Conservation (phyloP, 805 yeast species). For the Candida montana region DNA sequence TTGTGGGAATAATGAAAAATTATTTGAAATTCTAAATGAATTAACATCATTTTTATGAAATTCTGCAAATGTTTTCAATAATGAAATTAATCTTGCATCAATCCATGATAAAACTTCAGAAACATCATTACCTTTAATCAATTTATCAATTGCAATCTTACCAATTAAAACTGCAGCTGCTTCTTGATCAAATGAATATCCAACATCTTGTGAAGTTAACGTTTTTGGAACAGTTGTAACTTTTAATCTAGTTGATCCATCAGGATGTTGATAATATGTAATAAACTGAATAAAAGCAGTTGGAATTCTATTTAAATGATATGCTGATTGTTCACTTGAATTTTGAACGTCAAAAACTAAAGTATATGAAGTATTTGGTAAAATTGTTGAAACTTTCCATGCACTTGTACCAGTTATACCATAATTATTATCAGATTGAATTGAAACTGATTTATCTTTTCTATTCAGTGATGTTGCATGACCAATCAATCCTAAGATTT, state of each 20-base stretch:
- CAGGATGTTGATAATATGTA: slow-evolving; percentile 57
- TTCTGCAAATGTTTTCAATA: slow-evolving; percentile 42
- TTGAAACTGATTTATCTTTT: slow-evolving; percentile 19
- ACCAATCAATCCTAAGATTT: slow-evolving; percentile 57
- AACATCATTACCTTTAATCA: slow-evolving; percentile 27
- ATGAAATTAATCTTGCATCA: slow-evolving; percentile 42
- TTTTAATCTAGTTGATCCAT: slow-evolving; percentile 50
- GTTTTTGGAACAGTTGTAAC: slow-evolving; percentile 54
- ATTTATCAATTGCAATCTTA: slow-evolving; percentile 40
- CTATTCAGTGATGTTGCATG: slow-evolving; percentile 47
- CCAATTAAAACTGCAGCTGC: slow-evolving; percentile 61
- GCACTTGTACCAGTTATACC: slow-evolving; percentile 52
- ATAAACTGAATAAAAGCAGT: slow-evolving; percentile 46
- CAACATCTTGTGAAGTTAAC: slow-evolving; percentile 37
- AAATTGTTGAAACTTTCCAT: slow-evolving; percentile 54
- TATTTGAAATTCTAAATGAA: slow-evolving; percentile 45
- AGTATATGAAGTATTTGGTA: slow-evolving; percentile 56
- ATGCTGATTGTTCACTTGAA: slow-evolving; percentile 8
- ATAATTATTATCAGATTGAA: slow-evolving; percentile 19
- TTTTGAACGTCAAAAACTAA: slow-evolving; percentile 47
- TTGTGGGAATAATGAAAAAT: slow-evolving; percentile 55
- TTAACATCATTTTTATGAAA: slow-evolving; percentile 42
- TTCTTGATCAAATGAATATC: slow-evolving; percentile 59
- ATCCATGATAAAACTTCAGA: slow-evolving; percentile 43
- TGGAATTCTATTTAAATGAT: slow-evolving; percentile 11